Conservation (phyloP, 768 basidiomycete species). For the Clitopilus hobsonii region DNA sequence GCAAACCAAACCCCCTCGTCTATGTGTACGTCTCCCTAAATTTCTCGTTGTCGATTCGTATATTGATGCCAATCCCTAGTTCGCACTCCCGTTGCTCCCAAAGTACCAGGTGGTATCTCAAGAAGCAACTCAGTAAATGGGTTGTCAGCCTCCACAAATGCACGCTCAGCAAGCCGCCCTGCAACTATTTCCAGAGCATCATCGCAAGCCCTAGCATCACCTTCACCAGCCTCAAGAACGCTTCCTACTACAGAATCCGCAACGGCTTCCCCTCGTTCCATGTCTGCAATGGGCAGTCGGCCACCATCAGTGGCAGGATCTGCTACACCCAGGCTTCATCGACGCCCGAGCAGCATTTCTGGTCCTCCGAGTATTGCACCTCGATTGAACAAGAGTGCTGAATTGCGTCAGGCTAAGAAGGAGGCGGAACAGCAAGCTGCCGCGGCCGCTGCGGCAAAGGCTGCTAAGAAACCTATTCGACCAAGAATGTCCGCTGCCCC, state of each 20-base stretch:
- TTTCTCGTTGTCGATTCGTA: conserved; percentile 5
- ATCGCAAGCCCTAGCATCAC: conserved; percentile 6
- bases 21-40: conserved; percentile 51
- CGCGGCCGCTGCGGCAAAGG: conserved; percentile 16
- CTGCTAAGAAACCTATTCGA: conserved; percentile 29
- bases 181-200: conserved; percentile 11
- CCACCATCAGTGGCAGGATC: not conserved
- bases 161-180: too few relatives aligned
- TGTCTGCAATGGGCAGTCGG: not conserved
- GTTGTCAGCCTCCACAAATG: conserved; percentile 10
- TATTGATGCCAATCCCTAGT: conserved; percentile 28
- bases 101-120: conserved; percentile 34
- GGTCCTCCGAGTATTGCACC: conserved; percentile 61
- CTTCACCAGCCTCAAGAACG: conserved; percentile 26
- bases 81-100: conserved; percentile 36
- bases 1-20: conserved; percentile 61
- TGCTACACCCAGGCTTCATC: conserved; percentile 23
- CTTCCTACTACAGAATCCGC: conserved; percentile 7
- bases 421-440: conserved; percentile 43
- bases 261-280: conserved; percentile 11
- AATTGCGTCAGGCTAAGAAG: conserved; percentile 65
- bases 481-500: conserved; percentile 19
- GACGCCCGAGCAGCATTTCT: conserved; percentile 53
- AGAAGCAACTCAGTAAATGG: conserved; percentile 39
- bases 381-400: conserved; percentile 70